Base-by-base conservation (phyloP, 2,329 filamentous ascomycete genomes). In the Aschersonia sp. region DNA sequence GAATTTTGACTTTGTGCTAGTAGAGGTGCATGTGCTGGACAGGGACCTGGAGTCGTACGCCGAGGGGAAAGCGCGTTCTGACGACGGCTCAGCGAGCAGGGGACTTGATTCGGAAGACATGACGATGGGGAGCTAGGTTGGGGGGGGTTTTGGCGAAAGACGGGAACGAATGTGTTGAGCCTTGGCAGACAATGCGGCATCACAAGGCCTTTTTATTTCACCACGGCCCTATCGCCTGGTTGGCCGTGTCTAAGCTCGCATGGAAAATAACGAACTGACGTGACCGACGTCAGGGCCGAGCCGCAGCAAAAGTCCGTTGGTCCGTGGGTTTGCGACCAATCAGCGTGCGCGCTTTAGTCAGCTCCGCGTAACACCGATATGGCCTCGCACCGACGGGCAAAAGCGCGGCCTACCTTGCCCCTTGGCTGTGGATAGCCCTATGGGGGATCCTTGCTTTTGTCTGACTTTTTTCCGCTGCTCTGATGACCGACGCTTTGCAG, bases 341-440 rank as follows among this genome's bases (percentile, higher is more conserved):
- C 54, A 59, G 48, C 44, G 30, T 4, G 31, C 48, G 47, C 52
- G 49, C 47, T 62, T 64, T 64, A 61, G 60, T 63, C 59, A 64
- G 53, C 59, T 4, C 45, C n/a, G 51, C 40, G 57, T 61, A 55
- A 59, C 47, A 10, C 12, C 44, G n/a, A 29, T 7, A 30, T 30
- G 20, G 40, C 10, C 43, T 30, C 28, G 10, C 40, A 28, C 43
- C 35, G 45, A 35, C 40, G 31, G 44, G 45, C 45, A 40, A 31
- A 46, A 20, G 29, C 30, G 7, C 7, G 2, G 35, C 35, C 35
- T 38, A 4, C 20, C 20, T 20, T 20, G 20, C 20, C 20, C 20
- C 20, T 20, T 20, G 20, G 20, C 20, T 20, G 20, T 20, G 20
- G 20, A 20, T 20, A 20, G 20, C 20, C 20, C 20, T 20, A 20